These are phyloP conservation scores for Rhizopus delemar DNA, from an alignment of 371 early-diverging fungal genomes.

Conservation along the genomic window DNA sequence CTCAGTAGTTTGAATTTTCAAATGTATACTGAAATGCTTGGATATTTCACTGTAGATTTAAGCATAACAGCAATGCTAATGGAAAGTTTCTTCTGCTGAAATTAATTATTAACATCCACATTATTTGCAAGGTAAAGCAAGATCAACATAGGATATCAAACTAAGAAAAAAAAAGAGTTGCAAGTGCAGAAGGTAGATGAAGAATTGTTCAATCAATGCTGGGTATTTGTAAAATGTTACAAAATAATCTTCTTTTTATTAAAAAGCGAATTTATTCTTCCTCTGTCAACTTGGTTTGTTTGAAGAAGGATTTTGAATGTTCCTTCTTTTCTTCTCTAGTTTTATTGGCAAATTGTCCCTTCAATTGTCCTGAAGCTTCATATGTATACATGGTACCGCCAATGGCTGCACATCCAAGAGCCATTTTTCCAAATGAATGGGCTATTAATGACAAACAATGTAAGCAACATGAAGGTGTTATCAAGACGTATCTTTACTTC, in stretches of 20 bases:
- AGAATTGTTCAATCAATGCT: neutral
- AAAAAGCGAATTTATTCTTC: slow-evolving; percentile 15
- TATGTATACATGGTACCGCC: slow-evolving; percentile 73
- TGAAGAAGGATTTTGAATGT: slow-evolving; percentile 54
- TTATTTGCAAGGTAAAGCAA: no score
- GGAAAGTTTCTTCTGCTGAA: no score
- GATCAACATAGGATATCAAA: no score
- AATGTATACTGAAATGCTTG: no score
- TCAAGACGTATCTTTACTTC: slow-evolving; percentile 36
- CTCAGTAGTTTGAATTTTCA: no score
- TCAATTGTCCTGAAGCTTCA: slow-evolving; percentile 68
- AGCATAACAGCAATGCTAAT: no score
- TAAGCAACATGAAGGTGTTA: neutral
- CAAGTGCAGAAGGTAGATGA: no score
- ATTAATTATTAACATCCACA: no score
- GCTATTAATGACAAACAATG: slow-evolving; percentile 28
- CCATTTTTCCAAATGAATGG: slow-evolving; percentile 61
- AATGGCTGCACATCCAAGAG: slow-evolving; percentile 65
- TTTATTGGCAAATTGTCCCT: slow-evolving; percentile 54
- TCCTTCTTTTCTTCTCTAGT: slow-evolving; percentile 53
- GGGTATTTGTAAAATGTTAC: neutral
- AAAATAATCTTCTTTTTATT: slow-evolving; percentile 1
- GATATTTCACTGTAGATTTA: no score
- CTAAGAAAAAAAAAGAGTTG: no score
- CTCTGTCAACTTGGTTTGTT: slow-evolving; percentile 33